Evolutionary conservation across 1,139 yeast genomes (phyloP).

Genomic region (Geotrichum reessii): DNA sequence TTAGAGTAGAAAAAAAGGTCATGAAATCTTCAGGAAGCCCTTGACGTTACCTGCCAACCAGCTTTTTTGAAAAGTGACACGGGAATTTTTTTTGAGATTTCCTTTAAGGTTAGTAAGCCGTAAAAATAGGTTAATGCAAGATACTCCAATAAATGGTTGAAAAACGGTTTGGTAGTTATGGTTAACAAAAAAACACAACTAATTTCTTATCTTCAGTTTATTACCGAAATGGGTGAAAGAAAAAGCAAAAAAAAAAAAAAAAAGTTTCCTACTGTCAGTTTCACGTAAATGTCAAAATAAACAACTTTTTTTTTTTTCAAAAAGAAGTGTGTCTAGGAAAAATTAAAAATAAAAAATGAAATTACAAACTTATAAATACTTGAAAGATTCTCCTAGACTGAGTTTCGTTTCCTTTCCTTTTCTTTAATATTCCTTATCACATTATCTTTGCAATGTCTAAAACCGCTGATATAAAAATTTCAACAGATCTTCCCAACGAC

Average conservation of each 20-base stretch:
- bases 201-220: not conserved
- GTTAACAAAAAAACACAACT: not conserved
- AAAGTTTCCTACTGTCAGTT: too few species aligned
- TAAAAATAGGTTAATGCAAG: not conserved
- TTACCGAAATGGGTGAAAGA: not conserved
- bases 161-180: not conserved
- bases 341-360: not conserved
- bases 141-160: not conserved
- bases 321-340: not conserved
- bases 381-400: not conserved
- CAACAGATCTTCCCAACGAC: conserved; percentile 4
- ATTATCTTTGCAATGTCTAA: not conserved
- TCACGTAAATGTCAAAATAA: too few species aligned
- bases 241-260: not conserved
- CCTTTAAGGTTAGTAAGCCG: not conserved
- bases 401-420: not conserved
- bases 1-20: too few species aligned
- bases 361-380: not conserved
- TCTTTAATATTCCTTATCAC: not conserved
- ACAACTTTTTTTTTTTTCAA: not conserved
- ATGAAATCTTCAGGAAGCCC: not conserved
- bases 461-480: not conserved
- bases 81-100: not conserved
- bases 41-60: not conserved
- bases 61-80: not conserved